These are phyloP conservation scores for Candolleomyces aberdarensis DNA, from an alignment of 768 basidiomycete species.

Conservation along the genomic window DNA sequence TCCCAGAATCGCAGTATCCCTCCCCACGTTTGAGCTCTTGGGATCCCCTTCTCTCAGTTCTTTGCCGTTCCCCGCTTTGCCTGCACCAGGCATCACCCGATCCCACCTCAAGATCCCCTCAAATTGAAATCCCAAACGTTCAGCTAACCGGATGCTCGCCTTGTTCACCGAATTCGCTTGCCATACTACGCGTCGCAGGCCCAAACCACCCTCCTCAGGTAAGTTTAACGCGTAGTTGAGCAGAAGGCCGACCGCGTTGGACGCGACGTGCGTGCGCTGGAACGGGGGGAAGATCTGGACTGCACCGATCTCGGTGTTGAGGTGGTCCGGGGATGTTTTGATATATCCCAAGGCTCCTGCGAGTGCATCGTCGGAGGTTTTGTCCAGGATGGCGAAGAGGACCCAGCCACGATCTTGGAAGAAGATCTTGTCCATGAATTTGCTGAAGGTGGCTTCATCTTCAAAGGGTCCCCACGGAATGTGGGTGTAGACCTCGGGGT, in stretches of 20 bases:
- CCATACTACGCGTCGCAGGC: constrained; percentile 63
- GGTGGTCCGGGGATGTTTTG: constrained; percentile 37
- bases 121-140: constrained; percentile 55
- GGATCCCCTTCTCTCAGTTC: constrained; percentile 32
- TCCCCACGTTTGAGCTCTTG: constrained; percentile 22
- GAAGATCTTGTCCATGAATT: constrained; percentile 34
- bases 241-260: constrained; percentile 49
- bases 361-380: constrained; percentile 35
- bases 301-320: constrained; percentile 52
- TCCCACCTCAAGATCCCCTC: constrained; percentile 59
- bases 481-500: constrained; percentile 43
- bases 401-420: constrained; percentile 29
- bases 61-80: constrained; percentile 32
- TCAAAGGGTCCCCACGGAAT: constrained; percentile 50
- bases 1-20: constrained; percentile 43
- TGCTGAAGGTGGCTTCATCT: constrained; percentile 32
- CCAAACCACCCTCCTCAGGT: constrained; percentile 42
- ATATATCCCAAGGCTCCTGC: constrained; percentile 55
- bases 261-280: constrained; percentile 62
- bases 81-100: constrained; percentile 42
- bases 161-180: constrained; percentile 47
- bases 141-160: constrained; percentile 46
- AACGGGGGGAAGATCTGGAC: constrained; percentile 54
- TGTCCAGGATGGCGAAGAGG: constrained; percentile 56
- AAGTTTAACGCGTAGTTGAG: constrained; percentile 44